Conservation (phyloP, 1,284 basidiomycete genomes). For the Tausonia pullulans region DNA sequence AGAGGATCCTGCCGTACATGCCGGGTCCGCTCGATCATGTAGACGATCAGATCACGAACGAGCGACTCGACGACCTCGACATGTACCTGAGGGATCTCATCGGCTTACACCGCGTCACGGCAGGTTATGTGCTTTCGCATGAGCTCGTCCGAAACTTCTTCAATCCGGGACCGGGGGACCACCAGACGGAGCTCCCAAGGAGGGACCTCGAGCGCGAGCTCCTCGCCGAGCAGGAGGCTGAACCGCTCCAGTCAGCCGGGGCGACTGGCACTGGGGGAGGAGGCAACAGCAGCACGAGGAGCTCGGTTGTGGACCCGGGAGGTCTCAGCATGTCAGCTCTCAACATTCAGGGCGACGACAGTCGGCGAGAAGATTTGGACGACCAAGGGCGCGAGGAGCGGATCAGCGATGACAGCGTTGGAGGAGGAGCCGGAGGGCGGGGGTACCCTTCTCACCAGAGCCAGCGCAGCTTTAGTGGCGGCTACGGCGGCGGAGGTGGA, state of each 20-base stretch:
- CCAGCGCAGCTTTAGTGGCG: too few relatives aligned
- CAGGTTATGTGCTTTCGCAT: conserved; percentile 71
- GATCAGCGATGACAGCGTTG: too few relatives aligned
- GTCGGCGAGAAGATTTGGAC: too few relatives aligned
- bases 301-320: too few relatives aligned
- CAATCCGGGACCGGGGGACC: conserved; percentile 76
- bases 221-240: conserved; percentile 4
- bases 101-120: conserved; percentile 47
- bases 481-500: not conserved
- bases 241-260: not conserved
- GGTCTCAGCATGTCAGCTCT: too few relatives aligned
- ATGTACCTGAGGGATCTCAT: conserved; percentile 76
- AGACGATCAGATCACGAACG: conserved; percentile 73
- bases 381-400: too few relatives aligned
- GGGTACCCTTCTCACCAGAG: too few relatives aligned
- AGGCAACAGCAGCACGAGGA: too few relatives aligned
- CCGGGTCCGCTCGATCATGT: conserved; percentile 79
- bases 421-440: too few relatives aligned
- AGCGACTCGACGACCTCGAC: conserved; percentile 72
- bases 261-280: too few relatives aligned
- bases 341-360: too few relatives aligned
- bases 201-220: conserved; percentile 40
- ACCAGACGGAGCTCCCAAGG: conserved; percentile 53
- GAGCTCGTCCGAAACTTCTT: conserved; percentile 74
- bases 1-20: conserved; percentile 85